Conservation (phyloP, 805 yeast species). For the Trichomonascus vanleenenianus region DNA sequence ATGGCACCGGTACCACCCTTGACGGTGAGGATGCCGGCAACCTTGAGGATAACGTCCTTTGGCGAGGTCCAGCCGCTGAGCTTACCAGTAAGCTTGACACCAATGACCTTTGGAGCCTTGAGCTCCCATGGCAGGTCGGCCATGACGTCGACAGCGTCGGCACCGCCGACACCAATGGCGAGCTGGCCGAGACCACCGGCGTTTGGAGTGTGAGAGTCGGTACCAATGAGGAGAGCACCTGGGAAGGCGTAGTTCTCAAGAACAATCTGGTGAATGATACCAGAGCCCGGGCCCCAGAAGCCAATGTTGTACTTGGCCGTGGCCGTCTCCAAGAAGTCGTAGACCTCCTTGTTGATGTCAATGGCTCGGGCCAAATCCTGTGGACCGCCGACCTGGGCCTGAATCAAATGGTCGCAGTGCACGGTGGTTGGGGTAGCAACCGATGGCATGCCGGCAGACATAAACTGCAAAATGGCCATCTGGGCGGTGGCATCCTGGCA, state of each 20-base stretch:
- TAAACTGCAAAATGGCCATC: slow-evolving; percentile 94
- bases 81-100: slow-evolving; percentile 89
- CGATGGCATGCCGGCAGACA: slow-evolving; percentile 87
- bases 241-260: slow-evolving; percentile 96
- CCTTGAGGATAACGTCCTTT: slow-evolving; percentile 86
- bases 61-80: slow-evolving; percentile 96
- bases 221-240: slow-evolving; percentile 93
- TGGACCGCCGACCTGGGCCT: slow-evolving; percentile 87
- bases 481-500: slow-evolving; percentile 99
- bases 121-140: slow-evolving; percentile 95
- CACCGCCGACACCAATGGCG: slow-evolving; percentile 99
- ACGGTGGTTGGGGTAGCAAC: slow-evolving; percentile 94
- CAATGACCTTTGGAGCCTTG: slow-evolving; percentile 92
- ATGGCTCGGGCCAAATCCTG: slow-evolving; percentile 81
- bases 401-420: slow-evolving; percentile 96
- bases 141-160: slow-evolving; percentile 97
- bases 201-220: slow-evolving; percentile 96
- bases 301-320: slow-evolving; percentile 95
- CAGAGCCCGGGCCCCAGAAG: slow-evolving; percentile 99
- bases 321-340: slow-evolving; percentile 81
- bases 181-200: slow-evolving; percentile 98
- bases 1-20: slow-evolving; percentile 98
- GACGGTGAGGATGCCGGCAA: slow-evolving; percentile 92
- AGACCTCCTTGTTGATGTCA: slow-evolving; percentile 87
- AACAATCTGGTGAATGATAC: slow-evolving; percentile 95